Base-by-base conservation (phyloP, 352 stramenopile species). In the Pythium pyrilobum region DNA sequence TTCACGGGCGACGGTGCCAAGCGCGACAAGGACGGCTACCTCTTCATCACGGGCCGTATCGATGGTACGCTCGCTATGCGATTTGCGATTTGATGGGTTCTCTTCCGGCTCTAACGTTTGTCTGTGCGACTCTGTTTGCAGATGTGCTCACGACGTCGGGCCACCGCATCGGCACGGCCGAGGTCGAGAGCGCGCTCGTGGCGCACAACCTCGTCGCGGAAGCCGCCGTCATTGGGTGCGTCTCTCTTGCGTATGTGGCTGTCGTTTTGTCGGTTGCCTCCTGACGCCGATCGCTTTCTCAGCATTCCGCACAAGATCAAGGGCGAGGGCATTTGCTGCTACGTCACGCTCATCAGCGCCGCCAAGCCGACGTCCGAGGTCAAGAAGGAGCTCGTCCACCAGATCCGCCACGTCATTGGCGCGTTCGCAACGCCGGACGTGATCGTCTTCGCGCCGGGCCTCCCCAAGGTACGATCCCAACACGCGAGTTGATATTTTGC, bases 11-110 rank as follows among this genome's bases (percentile, higher is more conserved):
- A 98, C 41, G 91, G 92, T 24, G 85, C 69, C 56, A 71, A 69
- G 32, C 79, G 89, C 27, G 92, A 98, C 62, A 79, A 82, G 47
- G 95, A 99, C 62, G 97, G 96, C 31, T 99, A 96, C 74, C 97
- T 98, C 74, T 99, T 97, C 68, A 99, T 99, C 67, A 99, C 95
- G 36, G 97, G 96, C 3, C 90, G 96, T 49, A 96, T 99, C 39
- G 96, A 99, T 69, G 70, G 69, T 78, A 57, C 20, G 41, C 44
- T 46, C 38, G n/a, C 18, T 31, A 5, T 9, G 16, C 7, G 40
- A n/a, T 25, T 16, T 6, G 37, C 15, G 21, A 25, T 40, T 40
- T 52, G 13, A 20, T 45, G 5, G n/a, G 5, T 10, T 25, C 6
- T 45, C 39, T 45, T 7, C 12, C 5, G 20, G 4, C 24, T 23